These are phyloP conservation scores for Hypoxylon sp. DNA, from an alignment of 2,329 filamentous ascomycete species.

Conservation along the genomic window DNA sequence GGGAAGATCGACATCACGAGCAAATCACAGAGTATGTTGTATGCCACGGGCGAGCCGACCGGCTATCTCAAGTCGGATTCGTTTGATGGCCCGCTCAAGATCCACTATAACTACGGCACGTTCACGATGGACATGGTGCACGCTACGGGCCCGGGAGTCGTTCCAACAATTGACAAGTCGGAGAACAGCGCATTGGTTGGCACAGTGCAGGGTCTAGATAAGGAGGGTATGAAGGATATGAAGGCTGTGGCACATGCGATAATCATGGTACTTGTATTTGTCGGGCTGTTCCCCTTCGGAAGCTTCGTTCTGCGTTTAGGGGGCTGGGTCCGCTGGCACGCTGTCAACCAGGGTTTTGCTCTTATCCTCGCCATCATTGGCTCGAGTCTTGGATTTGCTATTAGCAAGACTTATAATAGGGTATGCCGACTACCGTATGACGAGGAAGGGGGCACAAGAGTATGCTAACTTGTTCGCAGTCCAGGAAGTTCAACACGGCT, in stretches of 20 bases:
- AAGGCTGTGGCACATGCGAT: conserved; percentile 62
- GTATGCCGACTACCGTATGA: conserved; percentile 58
- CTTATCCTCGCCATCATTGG: conserved; percentile 65
- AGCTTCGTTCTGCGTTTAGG: conserved; percentile 67
- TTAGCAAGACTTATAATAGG: conserved; percentile 68
- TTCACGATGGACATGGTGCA: conserved; percentile 70
- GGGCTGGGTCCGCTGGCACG: conserved; percentile 69
- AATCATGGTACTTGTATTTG: conserved; percentile 70
- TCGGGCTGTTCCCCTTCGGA: conserved; percentile 70
- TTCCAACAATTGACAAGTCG: conserved; percentile 58
- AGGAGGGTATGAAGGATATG: conserved; percentile 55
- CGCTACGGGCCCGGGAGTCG: conserved; percentile 62
- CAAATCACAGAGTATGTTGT: conserved; percentile 66
- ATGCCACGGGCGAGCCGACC: conserved; percentile 67
- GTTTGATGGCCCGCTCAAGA: conserved; percentile 61
- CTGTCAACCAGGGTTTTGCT: conserved; percentile 66
- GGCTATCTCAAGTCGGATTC: conserved; percentile 60
- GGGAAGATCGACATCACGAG: conserved; percentile 67
- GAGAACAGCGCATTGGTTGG: conserved; percentile 52
- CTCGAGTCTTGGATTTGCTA: conserved; percentile 66
- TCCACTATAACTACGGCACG: conserved; percentile 67
- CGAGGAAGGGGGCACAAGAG: conserved; percentile 27
- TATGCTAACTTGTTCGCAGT: conserved; percentile 55
- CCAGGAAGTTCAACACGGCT: conserved; percentile 65
- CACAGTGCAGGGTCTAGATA: conserved; percentile 51